These are phyloP conservation scores for Paxillus ammoniavirescens DNA, from an alignment of 768 basidiomycete genomes.

Conservation along the genomic window DNA sequence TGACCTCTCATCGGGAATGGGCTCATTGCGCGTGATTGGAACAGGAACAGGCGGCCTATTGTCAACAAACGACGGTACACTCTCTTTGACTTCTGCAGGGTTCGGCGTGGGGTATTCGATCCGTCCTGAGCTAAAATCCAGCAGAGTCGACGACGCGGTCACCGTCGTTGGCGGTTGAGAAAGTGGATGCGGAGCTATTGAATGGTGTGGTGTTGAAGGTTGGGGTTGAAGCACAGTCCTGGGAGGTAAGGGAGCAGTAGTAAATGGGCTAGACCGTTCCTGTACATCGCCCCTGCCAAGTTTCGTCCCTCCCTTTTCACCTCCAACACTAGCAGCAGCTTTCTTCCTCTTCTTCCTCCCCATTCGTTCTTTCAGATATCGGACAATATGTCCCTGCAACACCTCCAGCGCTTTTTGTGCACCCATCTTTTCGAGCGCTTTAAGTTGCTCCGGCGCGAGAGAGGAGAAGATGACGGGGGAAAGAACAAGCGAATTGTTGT, in stretches of 20 bases:
- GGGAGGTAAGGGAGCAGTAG: constrained; percentile 40
- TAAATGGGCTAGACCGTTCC: constrained; percentile 39
- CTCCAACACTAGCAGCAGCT: constrained; percentile 28
- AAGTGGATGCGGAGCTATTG: neutral
- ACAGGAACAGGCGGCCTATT: constrained; percentile 31
- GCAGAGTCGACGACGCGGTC: neutral
- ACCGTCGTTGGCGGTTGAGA: neutral
- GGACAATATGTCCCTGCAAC: constrained; percentile 81
- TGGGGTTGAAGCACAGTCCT: constrained; percentile 12
- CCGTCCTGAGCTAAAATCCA: constrained; percentile 12
- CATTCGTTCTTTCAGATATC: constrained; percentile 76
- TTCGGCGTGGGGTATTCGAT: constrained; percentile 1
- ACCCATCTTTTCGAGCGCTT: constrained; percentile 75
- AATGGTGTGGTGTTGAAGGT: neutral
- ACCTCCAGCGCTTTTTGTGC: constrained; percentile 80
- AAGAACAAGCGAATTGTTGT: constrained; percentile 80
- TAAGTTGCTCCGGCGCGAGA: constrained; percentile 69
- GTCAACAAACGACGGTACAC: constrained; percentile 14
- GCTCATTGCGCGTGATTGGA: constrained; percentile 23
- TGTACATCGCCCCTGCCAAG: constrained; percentile 34
- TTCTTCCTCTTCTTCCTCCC: constrained; percentile 39
- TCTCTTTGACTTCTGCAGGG: constrained; percentile 15
- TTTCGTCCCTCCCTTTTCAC: constrained; percentile 45
- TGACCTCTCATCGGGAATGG: constrained; percentile 19
- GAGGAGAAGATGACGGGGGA: constrained; percentile 84